Evolutionary conservation across 352 stramenopile species (phyloP), one percentile per base, ranked within the genome.

Genomic region (Phytophthora nicotianae): DNA sequence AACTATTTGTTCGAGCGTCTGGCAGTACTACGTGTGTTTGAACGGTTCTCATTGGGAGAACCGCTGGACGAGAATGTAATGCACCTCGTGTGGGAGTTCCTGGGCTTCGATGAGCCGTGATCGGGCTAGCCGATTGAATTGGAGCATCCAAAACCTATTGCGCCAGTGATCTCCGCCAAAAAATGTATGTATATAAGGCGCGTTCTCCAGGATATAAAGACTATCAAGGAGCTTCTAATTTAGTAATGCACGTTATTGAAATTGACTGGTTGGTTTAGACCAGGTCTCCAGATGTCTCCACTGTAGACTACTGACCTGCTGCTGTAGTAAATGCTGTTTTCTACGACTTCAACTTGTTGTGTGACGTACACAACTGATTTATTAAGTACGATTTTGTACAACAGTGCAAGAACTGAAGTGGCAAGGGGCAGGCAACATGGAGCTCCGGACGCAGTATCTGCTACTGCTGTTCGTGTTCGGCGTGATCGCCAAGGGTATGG

Each of bases 381-480:
- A 6, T 33, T 50, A 9, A 10, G 5, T 16, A 11, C 10, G n/a
- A 62, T 40, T 47, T 10, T 5, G 5, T 14, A 10, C 10, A 21
- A 62, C 50, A 68, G 38, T 45, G 29, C 59, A 57, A 60, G 61
- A 61, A 60, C 27, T 46, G 45, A 65, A 62, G 62, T 73, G 62
- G 58, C 63, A 69, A 58, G 60, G 29, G 21, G 37, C 37, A 32
- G 6, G n/a, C 50, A 49, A 6, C 45, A 62, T 27, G 47, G 65
- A 75, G 59, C 76, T 89, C 54, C 71, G 82, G 49, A 81, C 71
- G 33, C 79, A 85, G 60, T 81, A 90, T 57, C 60, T 92, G 62
- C 68, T 92, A 69, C 78, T 92, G 48, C 77, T 92, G 49, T 89
- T 90, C 59, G 53, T 86, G 40, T 77, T 85, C 52, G 81, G 83